Evolutionary conservation across 169 alveolate genomes (phyloP), one percentile per base, ranked within the genome.

Genomic region (Plasmodium knowlesi): DNA sequence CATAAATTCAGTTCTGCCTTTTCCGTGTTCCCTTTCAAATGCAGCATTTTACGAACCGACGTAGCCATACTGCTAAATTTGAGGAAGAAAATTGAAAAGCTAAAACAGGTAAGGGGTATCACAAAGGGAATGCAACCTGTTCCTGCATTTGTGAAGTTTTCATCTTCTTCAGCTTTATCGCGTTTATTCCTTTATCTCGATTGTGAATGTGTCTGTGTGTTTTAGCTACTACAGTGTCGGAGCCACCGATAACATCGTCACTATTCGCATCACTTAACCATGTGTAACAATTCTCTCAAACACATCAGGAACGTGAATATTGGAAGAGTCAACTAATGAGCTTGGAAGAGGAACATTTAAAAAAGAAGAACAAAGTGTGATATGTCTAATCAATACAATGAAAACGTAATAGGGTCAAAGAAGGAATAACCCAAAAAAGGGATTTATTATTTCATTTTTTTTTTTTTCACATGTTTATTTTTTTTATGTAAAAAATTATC

Each of bases 41-140:
- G 72, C 34, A 88, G 94, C 53, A 86, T 88, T 39, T 39, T 88
- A 79, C 61, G 94, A 88, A 88, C 94, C 34, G 94, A 88, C 53
- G 94, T 88, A 22, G 94, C 94, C 5, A 88, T 88, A 54, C n/a
- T 88, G 19, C 53, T 88, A 46, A 88, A 88, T 79, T 54, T 88
- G 90, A 78, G 89, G 41, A 88, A 88, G 74, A 88, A 88, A 79
- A 78, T 88, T 43, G 94, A 88, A 79, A 88, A 88, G 73, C 73
- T 88, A 61, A 79, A 88, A 88, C 94, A 79, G 83, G 94, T 88
- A 78, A 54, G 37, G 39, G 43, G 2, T 30, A 12, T 30, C n/a
- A 50, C 19, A 10, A 2, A 54, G 39, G 19, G 41, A 10, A 25
- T n/a, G 22, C 41, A 16, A 54, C 32, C 30, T 82, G 22, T 57